Conservation (phyloP, 345 rosid genomes). For the Psidium guajava region DNA sequence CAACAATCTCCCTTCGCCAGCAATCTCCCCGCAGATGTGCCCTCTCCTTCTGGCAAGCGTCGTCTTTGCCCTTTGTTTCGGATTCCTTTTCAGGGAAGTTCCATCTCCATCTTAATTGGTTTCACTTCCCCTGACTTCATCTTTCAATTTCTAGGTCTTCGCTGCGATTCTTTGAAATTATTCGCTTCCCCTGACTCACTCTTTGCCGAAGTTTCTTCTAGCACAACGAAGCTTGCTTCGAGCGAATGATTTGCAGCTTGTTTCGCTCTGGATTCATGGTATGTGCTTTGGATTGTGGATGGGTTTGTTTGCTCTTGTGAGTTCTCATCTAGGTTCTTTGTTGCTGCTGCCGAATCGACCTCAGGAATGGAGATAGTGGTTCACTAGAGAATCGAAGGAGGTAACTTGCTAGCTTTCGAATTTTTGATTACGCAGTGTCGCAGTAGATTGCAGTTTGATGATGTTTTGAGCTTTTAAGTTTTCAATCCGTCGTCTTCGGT, state of each 20-base stretch:
- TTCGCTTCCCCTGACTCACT: no score
- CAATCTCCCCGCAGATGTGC: no score
- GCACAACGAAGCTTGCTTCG: no score
- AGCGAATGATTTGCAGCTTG: not conserved
- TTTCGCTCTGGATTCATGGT: not conserved
- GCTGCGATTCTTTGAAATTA: no score
- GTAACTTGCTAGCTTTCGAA: not conserved
- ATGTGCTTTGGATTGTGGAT: not conserved
- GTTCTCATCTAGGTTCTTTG: not conserved
- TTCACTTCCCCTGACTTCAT: no score
- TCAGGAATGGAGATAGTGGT: not conserved
- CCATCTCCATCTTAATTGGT: no score
- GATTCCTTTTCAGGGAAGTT: no score
- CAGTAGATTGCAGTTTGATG: not conserved
- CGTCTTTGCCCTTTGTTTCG: no score
- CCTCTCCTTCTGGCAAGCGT: no score
- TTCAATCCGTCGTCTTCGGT: not conserved
- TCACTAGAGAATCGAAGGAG: not conserved
- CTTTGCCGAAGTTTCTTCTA: no score
- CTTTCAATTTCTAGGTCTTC: no score
- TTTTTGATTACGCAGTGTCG: not conserved
- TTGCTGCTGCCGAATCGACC: not conserved
- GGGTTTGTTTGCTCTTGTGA: not conserved
- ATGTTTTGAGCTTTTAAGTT: not conserved
- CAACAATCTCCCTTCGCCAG: no score